Conservation (phyloP, 345 rosid genomes). For the Kernera saxatilis region DNA sequence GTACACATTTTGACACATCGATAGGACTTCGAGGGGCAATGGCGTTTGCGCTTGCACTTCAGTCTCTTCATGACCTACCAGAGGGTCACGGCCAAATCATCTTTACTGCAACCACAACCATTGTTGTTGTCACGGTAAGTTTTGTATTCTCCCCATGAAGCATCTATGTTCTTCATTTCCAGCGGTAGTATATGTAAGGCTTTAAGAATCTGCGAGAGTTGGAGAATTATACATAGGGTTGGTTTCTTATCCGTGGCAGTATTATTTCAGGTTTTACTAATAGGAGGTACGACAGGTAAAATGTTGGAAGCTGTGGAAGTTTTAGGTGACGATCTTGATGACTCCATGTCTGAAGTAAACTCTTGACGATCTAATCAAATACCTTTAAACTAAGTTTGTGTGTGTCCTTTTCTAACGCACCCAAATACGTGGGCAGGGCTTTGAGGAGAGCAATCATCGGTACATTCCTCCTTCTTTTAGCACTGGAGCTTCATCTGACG, state of each 20-base stretch:
- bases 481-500: constrained; percentile 55
- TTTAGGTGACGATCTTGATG: constrained; percentile 71
- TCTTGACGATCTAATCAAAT: neutral
- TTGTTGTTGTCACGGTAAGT: constrained; percentile 78
- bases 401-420: neutral
- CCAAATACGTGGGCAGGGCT: constrained; percentile 38
- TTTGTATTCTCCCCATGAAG: constrained; percentile 1
- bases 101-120: constrained; percentile 92
- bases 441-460: constrained; percentile 42
- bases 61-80: constrained; percentile 90
- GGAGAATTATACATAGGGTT: neutral
- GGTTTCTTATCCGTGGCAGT: constrained; percentile 3
- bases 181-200: neutral
- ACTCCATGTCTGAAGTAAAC: constrained; percentile 66
- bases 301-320: constrained; percentile 95
- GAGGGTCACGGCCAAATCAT: constrained; percentile 97
- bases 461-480: constrained; percentile 49
- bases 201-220: neutral
- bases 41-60: constrained; percentile 99
- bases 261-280: constrained; percentile 67
- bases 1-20: constrained; percentile 20
- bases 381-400: neutral
- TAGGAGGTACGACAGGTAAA: constrained; percentile 97
- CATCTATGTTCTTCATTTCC: neutral
- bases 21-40: constrained; percentile 93